Base-by-base conservation (phyloP, 768 basidiomycete genomes). In the Ephemerocybe angulata region DNA sequence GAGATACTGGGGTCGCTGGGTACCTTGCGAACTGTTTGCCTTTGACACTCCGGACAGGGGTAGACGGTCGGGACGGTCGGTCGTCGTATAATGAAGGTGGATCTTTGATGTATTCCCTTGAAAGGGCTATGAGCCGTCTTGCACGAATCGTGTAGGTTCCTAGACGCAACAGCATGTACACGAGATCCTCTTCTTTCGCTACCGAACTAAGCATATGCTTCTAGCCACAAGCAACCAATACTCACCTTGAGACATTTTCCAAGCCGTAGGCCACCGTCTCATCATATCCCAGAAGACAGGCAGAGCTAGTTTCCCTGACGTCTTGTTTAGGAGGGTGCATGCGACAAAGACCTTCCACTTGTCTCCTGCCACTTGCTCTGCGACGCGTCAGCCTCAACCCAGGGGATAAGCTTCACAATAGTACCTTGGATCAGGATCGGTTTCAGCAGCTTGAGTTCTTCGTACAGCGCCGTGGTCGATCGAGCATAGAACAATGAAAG, bases 291-390 rank as follows among this genome's bases (percentile, higher is more conserved):
- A 81, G 61, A 88, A 87, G 13, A 85, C 72, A 2, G 88, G 89
- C 29, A 87, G 76, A 8, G 87, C 85, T 13, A 75, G 67, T 60
- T 76, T 79, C 13, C 84, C 87, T 0, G 80, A 68, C 0, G 89
- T 88, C 63, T 85, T 84, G 62, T 91, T 90, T 19, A 90, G 77
- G 4, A 90, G 70, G 31, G 78, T 83, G 5, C 81, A 82, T 1
- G 83, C 85, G 19, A 90, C 73, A 6, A 90, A 72, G 31, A 90
- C 65, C 65, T 83, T 87, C 86, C 87, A 90, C 5, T 85, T 84
- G 59, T 84, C 76, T 19, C 76, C 65, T 0, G 77, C 72, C 22
- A 87, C 70, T 64, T 61, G 85, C 83, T 86, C 54, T 11, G 8
- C 29, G n/a, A n/a, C 12, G 52, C n/a, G 48, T 24, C n/a, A 19